Percentiles rank a stretch among this genome's conserved stretches.
Conservation (phyloP, 2,329 filamentous ascomycete species). For the Penicillium sp. region DNA sequence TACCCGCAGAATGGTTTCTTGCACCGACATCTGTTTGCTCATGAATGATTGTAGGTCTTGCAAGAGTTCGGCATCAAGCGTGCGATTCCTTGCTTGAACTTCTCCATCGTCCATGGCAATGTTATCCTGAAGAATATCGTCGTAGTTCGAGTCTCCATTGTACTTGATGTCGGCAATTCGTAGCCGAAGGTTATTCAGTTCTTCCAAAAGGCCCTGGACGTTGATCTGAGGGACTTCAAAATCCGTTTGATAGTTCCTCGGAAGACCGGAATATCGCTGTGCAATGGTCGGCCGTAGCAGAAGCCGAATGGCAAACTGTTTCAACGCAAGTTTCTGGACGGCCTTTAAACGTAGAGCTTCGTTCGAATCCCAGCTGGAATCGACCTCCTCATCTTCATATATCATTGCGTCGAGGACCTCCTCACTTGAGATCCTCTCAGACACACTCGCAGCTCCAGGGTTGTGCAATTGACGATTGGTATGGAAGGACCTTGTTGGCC, state of each 20-base stretch:
- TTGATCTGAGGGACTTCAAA: constrained; percentile 27
- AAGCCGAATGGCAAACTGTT: constrained; percentile 37
- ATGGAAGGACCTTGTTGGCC: constrained; percentile 17
- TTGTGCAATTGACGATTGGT: constrained; percentile 10
- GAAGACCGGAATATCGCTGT: constrained; percentile 34
- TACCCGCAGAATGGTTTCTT: constrained; percentile 33
- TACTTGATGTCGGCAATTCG: constrained; percentile 31
- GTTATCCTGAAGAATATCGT: constrained; percentile 31
- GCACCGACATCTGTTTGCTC: constrained; percentile 28
- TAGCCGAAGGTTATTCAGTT: constrained; percentile 30
- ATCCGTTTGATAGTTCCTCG: constrained; percentile 30
- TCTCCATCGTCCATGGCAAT: constrained; percentile 16
- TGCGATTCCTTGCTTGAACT: constrained; percentile 13
- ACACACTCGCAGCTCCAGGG: constrained; percentile 2
- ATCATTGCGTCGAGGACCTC: background rate
- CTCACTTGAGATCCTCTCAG: constrained; percentile 8
- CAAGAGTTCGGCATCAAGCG: constrained; percentile 28
- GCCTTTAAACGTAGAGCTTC: constrained; percentile 30
- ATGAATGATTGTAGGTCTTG: constrained; percentile 28
- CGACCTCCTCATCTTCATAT: constrained; percentile 6
- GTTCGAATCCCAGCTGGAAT: constrained; percentile 8
- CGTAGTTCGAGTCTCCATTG: constrained; percentile 20
- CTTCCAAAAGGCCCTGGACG: constrained; percentile 28
- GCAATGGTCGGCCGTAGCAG: constrained; percentile 37
- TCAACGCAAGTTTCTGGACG: constrained; percentile 37